phyloP scores from a whole-genome alignment of 75 land plant species.

The Adiantum capillusveneris region DNA sequence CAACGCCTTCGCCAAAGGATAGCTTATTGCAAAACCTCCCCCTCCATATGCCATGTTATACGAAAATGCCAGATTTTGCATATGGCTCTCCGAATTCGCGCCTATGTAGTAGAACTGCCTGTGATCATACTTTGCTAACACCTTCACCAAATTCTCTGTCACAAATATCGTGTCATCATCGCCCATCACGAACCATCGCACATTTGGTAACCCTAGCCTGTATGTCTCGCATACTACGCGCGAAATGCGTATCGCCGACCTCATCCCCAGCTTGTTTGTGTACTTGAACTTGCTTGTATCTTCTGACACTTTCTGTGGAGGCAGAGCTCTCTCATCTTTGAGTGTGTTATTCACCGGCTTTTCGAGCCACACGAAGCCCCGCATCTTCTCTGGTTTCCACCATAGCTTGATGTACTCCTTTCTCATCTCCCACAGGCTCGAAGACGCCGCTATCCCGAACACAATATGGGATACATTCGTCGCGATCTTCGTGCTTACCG shows the following conservation, averaged over 20 bases:
- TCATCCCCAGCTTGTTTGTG: constrained; percentile 37
- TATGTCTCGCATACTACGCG: constrained; percentile 58
- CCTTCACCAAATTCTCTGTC: constrained; percentile 55
- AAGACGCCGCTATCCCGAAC: constrained; percentile 70
- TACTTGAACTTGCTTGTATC: constrained; percentile 49
- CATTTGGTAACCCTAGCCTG: constrained; percentile 36
- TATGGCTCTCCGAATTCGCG: constrained; percentile 44
- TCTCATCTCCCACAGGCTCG: constrained; percentile 50
- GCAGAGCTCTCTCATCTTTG: constrained; percentile 10
- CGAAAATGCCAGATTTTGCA: constrained; percentile 51
- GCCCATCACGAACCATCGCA: constrained; percentile 80
- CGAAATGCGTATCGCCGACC: constrained; percentile 61
- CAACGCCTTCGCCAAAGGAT: constrained; percentile 46
- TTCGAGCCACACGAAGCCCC: constrained; percentile 76
- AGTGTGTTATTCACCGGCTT: constrained; percentile 8
- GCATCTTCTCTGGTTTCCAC: constrained; percentile 47
- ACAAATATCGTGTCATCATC: constrained; percentile 85
- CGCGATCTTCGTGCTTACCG: background rate
- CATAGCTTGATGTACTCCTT: constrained; percentile 62
- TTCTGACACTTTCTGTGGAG: constrained; percentile 44
- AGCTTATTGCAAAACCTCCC: constrained; percentile 73
- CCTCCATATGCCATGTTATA: constrained; percentile 78
- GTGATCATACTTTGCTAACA: constrained; percentile 64
- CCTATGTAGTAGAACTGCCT: constrained; percentile 65
- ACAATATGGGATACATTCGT: constrained; percentile 40